Percentiles rank a stretch among this genome's conserved stretches.
Evolutionary conservation across 129 eudicot species (phyloP).

Genomic region (Logfia minima): DNA sequence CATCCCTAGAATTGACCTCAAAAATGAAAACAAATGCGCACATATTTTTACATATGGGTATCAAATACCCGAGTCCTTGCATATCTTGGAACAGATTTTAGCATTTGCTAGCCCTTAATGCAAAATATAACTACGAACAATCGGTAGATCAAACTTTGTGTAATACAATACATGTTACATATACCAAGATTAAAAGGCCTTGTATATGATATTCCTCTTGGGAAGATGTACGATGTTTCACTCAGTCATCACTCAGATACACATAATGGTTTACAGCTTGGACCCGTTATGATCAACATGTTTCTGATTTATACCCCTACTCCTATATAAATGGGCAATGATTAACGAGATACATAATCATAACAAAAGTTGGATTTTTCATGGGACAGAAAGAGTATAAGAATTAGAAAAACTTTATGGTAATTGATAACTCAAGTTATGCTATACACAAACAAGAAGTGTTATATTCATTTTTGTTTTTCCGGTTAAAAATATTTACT

Average conservation of each 20-base stretch:
- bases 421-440: neutral
- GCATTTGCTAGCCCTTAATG: neutral
- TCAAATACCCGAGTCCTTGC: neutral
- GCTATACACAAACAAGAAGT: neutral
- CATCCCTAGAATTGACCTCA: neutral
- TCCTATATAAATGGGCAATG: neutral
- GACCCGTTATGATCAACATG: neutral
- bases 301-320: neutral
- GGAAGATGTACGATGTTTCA: neutral
- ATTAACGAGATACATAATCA: neutral
- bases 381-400: neutral
- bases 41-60: neutral
- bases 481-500: neutral
- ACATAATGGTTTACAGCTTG: neutral
- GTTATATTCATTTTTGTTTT: neutral
- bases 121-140: neutral
- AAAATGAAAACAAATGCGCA: neutral
- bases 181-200: neutral
- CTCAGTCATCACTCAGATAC: neutral
- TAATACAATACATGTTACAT: neutral
- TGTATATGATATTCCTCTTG: neutral
- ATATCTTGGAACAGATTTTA: neutral
- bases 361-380: neutral
- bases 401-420: neutral
- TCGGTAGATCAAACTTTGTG: neutral